Base-by-base conservation (phyloP, 83 land plant species). In the Thuja plicata region DNA sequence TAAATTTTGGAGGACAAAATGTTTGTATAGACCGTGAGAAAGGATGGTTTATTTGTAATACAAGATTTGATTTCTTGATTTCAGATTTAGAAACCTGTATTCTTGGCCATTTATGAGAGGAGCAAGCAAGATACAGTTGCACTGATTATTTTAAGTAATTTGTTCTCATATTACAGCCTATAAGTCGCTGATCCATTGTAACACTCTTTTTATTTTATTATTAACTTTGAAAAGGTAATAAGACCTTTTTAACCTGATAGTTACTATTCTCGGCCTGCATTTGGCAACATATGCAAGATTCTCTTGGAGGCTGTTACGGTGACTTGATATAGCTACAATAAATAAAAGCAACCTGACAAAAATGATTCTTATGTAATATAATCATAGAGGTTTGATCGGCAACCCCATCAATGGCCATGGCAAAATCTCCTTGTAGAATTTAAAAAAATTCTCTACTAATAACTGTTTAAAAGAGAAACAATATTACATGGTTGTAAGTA, bases 1-100 rank as follows among this genome's bases (percentile, higher is more conserved):
- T 45, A 27, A 48, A 83, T 83, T 83, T 43, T 35, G 46, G 54
- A 83, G 85, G 30, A 83, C 1, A 46, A 43, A 83, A 83, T 83
- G 85, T n/a, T 46, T 83, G 85, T 80, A 80, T 80, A 80, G n/a
- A 83, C 85, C 34, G 10, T n/a, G 55, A 83, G 55, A 52, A 83
- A 83, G 35, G 19, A 83, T 83, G 30, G 52, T 13, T 83, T 83
- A 27, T 46, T 83, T 83, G n/a, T 83, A 46, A 83, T 83, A 46
- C 85, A 46, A 83, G 84, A 41, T n/a, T 45, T 83, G 85, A n/a
- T 83, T 83, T 83, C 54, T 76, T n/a, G 84, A 43, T 46, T 46
- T 24, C 3, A n/a, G 54, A 46, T 83, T 83, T 82, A 24, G 85
- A 27, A 82, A 82, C 16, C 30, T 45, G n/a, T 83, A 83, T 83